Evolutionary conservation across 331 rosid species (phyloP), one percentile per base, ranked within the genome.

Genomic region (Quercus lobata): DNA sequence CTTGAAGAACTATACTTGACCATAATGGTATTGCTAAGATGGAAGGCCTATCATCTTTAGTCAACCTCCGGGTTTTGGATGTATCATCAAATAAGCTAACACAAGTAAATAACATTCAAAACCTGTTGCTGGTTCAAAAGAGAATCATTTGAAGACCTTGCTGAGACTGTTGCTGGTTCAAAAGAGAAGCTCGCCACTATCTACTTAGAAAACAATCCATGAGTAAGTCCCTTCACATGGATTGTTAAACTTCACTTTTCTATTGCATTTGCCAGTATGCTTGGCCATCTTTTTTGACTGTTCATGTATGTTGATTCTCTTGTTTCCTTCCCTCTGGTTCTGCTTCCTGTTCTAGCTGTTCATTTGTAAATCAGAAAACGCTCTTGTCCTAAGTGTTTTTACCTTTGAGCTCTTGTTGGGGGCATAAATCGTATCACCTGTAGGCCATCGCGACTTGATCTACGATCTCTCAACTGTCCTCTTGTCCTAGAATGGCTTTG

Each of bases 11-110:
- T 93, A 41, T 93, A 96, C 88, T 71, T 91, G 87, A 91, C 86
- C 99, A 96, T 73, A 96, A 96, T 84, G 99, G 99, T n/a, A 92
- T 96, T 63, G 49, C 94, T n/a, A 89, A 89, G 83, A 90, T 92
- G 92, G 99, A 96, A 83, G 97, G 97, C 83, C 56, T 91, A 75
- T 91, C 98, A 55, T 83, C 30, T 27, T 27, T 27, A 27, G 30
- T 27, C 30, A 27, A 27, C 30, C 0, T 27, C 30, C 30, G 30
- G 30, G 30, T 27, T 27, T 27, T 27, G 30, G 30, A 2, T 27
- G 30, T 2, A 27, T 27, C 30, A 2, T 2, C 30, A 27, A 27
- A 27, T 27, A 27, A 27, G 30, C 30, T 27, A 27, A 27, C 30
- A 27, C 30, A 27, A 27, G 30, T 27, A 0, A 27, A 27, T 27